Evolutionary conservation across 495 filamentous ascomycete genomes (phyloP).

Genomic region (Penicillium parvum): DNA sequence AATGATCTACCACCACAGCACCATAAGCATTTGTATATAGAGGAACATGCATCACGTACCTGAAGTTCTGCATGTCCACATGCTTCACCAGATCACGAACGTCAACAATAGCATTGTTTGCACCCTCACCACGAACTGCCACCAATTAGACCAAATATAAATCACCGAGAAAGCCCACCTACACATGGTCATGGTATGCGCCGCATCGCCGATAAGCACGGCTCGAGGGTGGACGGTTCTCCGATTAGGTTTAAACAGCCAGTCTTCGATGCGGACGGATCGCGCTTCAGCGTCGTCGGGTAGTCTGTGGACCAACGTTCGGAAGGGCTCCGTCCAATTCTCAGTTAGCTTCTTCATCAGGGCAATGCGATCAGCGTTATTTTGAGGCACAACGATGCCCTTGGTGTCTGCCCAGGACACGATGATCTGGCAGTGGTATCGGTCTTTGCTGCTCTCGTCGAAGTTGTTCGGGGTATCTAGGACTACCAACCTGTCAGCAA

Average conservation of each 20-base stretch:
- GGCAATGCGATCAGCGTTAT: slow-evolving; percentile 36
- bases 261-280: slow-evolving; percentile 53
- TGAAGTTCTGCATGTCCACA: slow-evolving; percentile 13
- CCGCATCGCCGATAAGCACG: slow-evolving; percentile 49
- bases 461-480: slow-evolving; percentile 49
- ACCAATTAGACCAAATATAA: not conserved
- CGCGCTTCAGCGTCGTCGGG: slow-evolving; percentile 45
- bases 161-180: slow-evolving; percentile 14
- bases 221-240: slow-evolving; percentile 34
- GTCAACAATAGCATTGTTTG: slow-evolving; percentile 57
- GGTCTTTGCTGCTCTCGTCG: slow-evolving; percentile 29
- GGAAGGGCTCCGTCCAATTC: slow-evolving; percentile 56
- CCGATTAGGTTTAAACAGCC: slow-evolving; percentile 33
- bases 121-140: slow-evolving; percentile 52
- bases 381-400: slow-evolving; percentile 38
- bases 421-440: slow-evolving; percentile 47
- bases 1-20: slow-evolving; percentile 12
- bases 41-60: slow-evolving; percentile 1
- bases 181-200: slow-evolving; percentile 58
- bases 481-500: slow-evolving; percentile 16
- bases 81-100: slow-evolving; percentile 34
- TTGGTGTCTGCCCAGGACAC: slow-evolving; percentile 48
- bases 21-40: not conserved
- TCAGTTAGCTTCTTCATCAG: slow-evolving; percentile 50
- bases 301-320: slow-evolving; percentile 39